Conservation (phyloP, 306 rosid genomes). For the Crotalaria pallida region DNA sequence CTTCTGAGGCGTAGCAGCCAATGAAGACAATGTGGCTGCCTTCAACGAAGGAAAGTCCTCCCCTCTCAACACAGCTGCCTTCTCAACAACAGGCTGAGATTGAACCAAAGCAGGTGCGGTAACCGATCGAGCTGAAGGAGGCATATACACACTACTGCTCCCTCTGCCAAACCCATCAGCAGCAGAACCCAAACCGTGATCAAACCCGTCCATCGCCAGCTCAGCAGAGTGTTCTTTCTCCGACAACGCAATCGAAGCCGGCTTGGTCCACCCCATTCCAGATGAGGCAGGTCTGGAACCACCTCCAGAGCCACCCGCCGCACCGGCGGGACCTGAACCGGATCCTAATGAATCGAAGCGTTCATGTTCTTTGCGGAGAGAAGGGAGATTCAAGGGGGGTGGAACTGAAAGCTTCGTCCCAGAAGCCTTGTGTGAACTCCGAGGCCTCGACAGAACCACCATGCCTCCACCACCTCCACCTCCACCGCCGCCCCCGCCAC, state of each 20-base stretch:
- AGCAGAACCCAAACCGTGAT: too few relatives aligned
- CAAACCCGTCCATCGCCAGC: slow-evolving; percentile 36
- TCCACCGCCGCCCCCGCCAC: background rate
- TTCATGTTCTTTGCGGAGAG: slow-evolving; percentile 83
- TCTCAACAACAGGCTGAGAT: background rate
- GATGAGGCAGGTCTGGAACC: slow-evolving; percentile 76
- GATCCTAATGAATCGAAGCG: slow-evolving; percentile 75
- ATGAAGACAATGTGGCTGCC: slow-evolving; percentile 57
- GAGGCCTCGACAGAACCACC: slow-evolving; percentile 84
- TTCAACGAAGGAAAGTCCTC: slow-evolving; percentile 92
- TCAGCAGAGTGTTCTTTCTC: slow-evolving; percentile 48
- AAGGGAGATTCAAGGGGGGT: slow-evolving; percentile 98
- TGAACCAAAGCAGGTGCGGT: slow-evolving; percentile 20
- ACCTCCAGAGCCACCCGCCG: slow-evolving; percentile 50
- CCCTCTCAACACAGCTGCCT: slow-evolving; percentile 60
- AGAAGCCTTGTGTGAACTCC: slow-evolving; percentile 73
- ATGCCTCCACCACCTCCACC: slow-evolving; percentile 44
- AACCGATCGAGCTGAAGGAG: slow-evolving; percentile 59
- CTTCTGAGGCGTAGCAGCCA: slow-evolving; percentile 47
- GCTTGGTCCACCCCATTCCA: slow-evolving; percentile 92
- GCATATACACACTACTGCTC: slow-evolving; percentile 46
- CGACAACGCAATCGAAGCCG: slow-evolving; percentile 35
- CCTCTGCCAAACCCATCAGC: slow-evolving; percentile 42
- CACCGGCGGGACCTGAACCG: slow-evolving; percentile 55
- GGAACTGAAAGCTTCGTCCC: slow-evolving; percentile 96